Evolutionary conservation across 2,329 filamentous ascomycete genomes (phyloP), one percentile per base, ranked within the genome.

Genomic region (Chaetomiaceae sp.): DNA sequence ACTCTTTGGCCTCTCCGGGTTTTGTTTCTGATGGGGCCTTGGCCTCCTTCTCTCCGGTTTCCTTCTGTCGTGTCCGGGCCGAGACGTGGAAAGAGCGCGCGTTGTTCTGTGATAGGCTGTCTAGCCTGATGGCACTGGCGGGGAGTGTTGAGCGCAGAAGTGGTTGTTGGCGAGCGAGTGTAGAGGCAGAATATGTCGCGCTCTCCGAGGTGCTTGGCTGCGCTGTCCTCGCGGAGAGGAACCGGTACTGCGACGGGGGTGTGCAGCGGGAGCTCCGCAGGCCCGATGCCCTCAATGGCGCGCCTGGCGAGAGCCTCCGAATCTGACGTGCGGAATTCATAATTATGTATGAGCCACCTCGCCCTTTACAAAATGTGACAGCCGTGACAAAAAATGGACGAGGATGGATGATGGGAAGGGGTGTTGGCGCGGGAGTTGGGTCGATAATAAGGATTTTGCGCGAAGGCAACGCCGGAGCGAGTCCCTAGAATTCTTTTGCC

Each of bases 131-230:
- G 9, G 71, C 63, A 51, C 71, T 66, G 51, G 72, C 69, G 40
- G 73, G 64, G 56, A 80, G 75, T 6, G 71, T 71, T 5, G 76
- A 79, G 63, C 72, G 74, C 53, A 79, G 64, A 14, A 70, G 67
- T 6, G 69, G 65, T 27, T 69, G 68, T 50, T 60, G 66, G 59
- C 60, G 62, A 55, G 55, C 64, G 50, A 59, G 59, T 44, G 48
- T 36, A 48, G 49, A 61, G 60, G 61, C 58, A 62, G 59, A 45
- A 18, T 62, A 63, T 38, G 60, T 57, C 53, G 60, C 61, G 54
- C 57, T 58, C 59, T 63, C 64, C 62, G 42, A 55, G 38, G 29
- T 42, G 49, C 66, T 71, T 53, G 65, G 66, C 44, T 33, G 53
- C 23, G 60, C 61, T 33, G 58, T 47, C 27, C 59, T 53, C 37